These are phyloP conservation scores for Fimicolochytrium jonesii DNA, from an alignment of 192 early-diverging fungal species.

Conservation along the genomic window DNA sequence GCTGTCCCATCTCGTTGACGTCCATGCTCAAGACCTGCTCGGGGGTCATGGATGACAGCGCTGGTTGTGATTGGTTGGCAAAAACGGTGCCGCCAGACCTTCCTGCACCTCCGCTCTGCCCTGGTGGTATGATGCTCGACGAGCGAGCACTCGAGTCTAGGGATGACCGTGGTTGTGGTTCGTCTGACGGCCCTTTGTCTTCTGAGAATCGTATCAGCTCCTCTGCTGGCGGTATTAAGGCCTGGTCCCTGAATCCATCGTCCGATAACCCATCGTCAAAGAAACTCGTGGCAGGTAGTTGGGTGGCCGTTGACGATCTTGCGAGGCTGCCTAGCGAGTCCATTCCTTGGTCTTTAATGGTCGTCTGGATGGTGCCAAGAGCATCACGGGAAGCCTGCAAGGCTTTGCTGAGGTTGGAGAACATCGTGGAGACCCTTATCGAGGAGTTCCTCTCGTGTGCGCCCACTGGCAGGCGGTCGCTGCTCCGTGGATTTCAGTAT, in stretches of 20 bases:
- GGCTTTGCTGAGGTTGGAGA: conserved; percentile 14
- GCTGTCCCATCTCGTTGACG: conserved; percentile 12
- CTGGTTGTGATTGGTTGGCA: conserved; percentile 8
- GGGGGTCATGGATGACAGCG: conserved; percentile 19
- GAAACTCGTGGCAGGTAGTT: background rate
- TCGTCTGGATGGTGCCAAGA: conserved; percentile 14
- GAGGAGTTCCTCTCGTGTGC: too few relatives aligned
- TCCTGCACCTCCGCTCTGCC: background rate
- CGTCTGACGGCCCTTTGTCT: too few relatives aligned
- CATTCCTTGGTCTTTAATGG: conserved; percentile 3
- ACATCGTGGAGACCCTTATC: too few relatives aligned
- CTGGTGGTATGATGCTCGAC: background rate
- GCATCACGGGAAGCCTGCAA: conserved; percentile 24
- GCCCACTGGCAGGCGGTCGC: too few relatives aligned
- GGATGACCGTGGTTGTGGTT: background rate
- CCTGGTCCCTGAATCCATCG: background rate
- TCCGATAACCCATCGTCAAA: background rate
- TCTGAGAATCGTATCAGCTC: conserved; percentile 15
- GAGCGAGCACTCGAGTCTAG: background rate
- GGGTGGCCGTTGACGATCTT: background rate
- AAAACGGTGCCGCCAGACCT: background rate
- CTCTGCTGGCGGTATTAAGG: background rate
- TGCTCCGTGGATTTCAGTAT: too few relatives aligned
- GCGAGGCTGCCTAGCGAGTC: background rate
- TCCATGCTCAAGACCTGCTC: conserved; percentile 19